phyloP scores from a whole-genome alignment of 2,329 filamentous ascomycete species.

The Xylariaceae sp. region DNA sequence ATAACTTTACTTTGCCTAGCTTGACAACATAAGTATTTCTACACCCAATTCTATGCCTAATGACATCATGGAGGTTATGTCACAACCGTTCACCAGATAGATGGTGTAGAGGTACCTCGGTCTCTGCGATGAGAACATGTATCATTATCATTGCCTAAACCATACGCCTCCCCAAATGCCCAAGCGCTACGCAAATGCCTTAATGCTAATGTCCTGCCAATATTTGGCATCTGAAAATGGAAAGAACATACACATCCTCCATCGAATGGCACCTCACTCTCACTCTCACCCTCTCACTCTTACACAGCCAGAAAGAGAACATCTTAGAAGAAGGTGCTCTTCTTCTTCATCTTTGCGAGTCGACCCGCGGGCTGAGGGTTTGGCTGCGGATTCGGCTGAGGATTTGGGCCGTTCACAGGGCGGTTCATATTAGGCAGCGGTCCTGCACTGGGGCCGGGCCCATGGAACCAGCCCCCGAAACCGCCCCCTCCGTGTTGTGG shows the following conservation, averaged over 20 bases:
- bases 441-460: slow-evolving; percentile 21
- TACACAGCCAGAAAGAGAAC: too few species aligned
- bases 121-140: too few species aligned
- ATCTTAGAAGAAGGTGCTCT: slow-evolving; percentile 42
- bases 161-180: background rate
- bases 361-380: slow-evolving; percentile 33
- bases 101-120: too few species aligned
- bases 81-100: too few species aligned
- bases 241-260: background rate
- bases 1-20: too few species aligned
- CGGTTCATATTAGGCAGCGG: slow-evolving; percentile 34
- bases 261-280: too few species aligned
- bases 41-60: too few species aligned
- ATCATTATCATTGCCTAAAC: slow-evolving; percentile 1
- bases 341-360: slow-evolving; percentile 41
- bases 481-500: slow-evolving; percentile 14
- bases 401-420: slow-evolving; percentile 20
- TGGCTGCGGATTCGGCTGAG: slow-evolving; percentile 41
- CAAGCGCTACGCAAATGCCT: too few species aligned
- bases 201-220: too few species aligned
- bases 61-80: too few species aligned
- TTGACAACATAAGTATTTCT: too few species aligned
- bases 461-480: slow-evolving; percentile 27
- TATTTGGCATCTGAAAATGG: background rate
- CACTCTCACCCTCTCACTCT: too few species aligned